Evolutionary conservation across 2,329 filamentous ascomycete genomes (phyloP).

Genomic region (Pseudogymnoascus sp.): DNA sequence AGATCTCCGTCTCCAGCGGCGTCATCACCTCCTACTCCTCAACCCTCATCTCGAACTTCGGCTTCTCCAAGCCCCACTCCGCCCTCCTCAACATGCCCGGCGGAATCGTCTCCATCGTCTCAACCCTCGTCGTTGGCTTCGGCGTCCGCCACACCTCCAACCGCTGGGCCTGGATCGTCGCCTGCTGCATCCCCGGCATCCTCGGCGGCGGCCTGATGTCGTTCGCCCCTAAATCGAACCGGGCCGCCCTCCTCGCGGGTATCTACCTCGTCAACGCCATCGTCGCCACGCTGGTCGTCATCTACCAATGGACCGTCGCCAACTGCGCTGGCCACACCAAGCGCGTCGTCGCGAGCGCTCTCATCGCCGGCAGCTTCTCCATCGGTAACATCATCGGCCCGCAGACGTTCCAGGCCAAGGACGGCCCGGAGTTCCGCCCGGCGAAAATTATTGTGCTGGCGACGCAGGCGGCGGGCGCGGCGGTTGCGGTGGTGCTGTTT

Average conservation of each 20-base stretch:
- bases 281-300: constrained; percentile 40
- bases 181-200: constrained; percentile 41
- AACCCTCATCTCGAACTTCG: constrained; percentile 45
- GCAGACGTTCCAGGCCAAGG: constrained; percentile 46
- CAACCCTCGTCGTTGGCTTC: constrained; percentile 43
- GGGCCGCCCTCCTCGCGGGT: constrained; percentile 41
- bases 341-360: constrained; percentile 42
- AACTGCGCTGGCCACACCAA: constrained; percentile 47
- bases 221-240: constrained; percentile 42
- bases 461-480: constrained; percentile 31
- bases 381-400: constrained; percentile 52
- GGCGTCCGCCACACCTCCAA: constrained; percentile 43
- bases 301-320: constrained; percentile 42
- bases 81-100: constrained; percentile 52
- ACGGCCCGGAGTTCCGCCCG: constrained; percentile 45
- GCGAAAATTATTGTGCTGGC: constrained; percentile 49
- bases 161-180: constrained; percentile 46
- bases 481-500: constrained; percentile 40
- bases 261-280: constrained; percentile 48
- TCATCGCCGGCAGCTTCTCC: constrained; percentile 45
- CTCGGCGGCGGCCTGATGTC: constrained; percentile 43
- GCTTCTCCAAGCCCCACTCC: constrained; percentile 39
- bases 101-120: constrained; percentile 46
- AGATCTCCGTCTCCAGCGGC: constrained; percentile 46
- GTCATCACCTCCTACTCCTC: constrained; percentile 51